Evolutionary conservation across 441 rosid species (phyloP).

Genomic region (Erodium moschatum): DNA sequence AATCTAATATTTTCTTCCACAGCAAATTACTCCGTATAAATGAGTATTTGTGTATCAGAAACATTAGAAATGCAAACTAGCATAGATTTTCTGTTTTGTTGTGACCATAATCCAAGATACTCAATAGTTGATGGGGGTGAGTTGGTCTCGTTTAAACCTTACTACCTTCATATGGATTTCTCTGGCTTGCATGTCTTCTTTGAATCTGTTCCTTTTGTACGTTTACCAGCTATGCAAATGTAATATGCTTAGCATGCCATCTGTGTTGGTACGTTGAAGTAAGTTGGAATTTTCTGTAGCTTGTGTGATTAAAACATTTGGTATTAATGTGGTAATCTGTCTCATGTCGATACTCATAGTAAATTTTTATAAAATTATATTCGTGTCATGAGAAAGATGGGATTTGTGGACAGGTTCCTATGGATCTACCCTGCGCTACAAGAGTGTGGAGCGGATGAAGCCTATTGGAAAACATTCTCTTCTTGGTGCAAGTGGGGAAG

Average conservation of each 20-base stretch:
- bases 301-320: neutral
- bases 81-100: neutral
- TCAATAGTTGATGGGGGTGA: neutral
- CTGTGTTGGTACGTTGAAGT: neutral
- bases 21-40: neutral
- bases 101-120: neutral
- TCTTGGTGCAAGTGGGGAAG: constrained; percentile 92
- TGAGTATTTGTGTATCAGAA: neutral
- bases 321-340: neutral
- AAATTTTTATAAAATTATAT: neutral
- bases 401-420: constrained; percentile 55
- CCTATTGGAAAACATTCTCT: constrained; percentile 90
- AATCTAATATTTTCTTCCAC: neutral
- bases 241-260: neutral
- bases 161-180: neutral
- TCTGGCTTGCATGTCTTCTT: neutral
- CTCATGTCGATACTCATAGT: neutral
- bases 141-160: neutral
- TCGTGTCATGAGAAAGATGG: neutral
- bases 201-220: neutral
- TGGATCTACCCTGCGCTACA: constrained; percentile 87
- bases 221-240: neutral
- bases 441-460: constrained; percentile 77
- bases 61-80: neutral
- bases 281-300: neutral